Base-by-base conservation (phyloP, 1,284 basidiomycete species). In the Rhizoctonia solani region DNA sequence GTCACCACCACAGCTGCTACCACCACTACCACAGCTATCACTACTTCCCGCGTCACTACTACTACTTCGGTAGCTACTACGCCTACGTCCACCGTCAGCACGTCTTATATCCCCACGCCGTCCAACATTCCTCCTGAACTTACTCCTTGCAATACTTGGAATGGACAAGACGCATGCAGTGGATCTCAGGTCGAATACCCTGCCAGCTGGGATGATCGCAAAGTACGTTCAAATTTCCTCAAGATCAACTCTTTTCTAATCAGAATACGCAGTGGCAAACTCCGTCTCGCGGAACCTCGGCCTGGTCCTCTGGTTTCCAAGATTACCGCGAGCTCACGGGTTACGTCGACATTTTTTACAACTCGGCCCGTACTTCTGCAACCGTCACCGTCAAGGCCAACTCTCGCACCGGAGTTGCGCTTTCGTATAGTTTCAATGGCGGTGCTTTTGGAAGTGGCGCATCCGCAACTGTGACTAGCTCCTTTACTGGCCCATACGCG, bases 311-410 rank as follows among this genome's bases (percentile, higher is more conserved):
- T 21, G 59, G 34, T 1, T 63, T 63, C 59, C 59, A 63, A 30
- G 59, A 63, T 49, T 63, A 63, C 25, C 59, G 59, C 47, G 59
- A 63, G 32, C 59, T 63, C 59, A 63, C 59, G 27, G 59, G 59
- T 14, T 63, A 63, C 32, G 34, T 63, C 34, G 59, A 63, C 41
- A 63, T 63, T 27, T 47, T 63, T 9, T 63, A 63, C 49, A 63
- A 63, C 47, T 41, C 59, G 19, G 59, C 59, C 2, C 59, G 59
- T 4, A 63, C 59, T n/a, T 63, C 59, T 19, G 59, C 59, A 13
- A 63, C 59, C 3, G 59, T 63, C 25, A 63, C 59, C 23, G 59
- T 63, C 47, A 63, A 63, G 19, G 59, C 59, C 30, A 52, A 63
- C 34, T 63, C 59, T 50, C 59, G 59, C 1, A 53, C 59, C 14